A percentile compares a stretch with the other conserved stretches of the same genome.
phyloP scores from a whole-genome alignment of 305 asterid genomes.

The Fraxinus albicans region DNA sequence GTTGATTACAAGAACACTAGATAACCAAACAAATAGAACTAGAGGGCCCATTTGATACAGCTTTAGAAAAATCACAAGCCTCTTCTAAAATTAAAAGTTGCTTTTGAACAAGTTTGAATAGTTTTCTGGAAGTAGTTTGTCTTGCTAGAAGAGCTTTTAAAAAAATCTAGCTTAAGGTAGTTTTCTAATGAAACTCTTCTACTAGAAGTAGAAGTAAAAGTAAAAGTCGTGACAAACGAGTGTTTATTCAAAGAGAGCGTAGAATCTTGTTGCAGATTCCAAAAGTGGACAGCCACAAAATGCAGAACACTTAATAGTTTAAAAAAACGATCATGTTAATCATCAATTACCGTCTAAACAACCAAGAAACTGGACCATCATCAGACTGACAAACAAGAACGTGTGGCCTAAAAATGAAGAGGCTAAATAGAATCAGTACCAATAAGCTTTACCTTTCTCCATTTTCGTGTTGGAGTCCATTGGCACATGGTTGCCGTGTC shows the following conservation, averaged over 20 bases:
- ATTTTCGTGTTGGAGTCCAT: conserved; percentile 16
- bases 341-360: neutral
- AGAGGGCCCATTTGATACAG: too few species aligned
- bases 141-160: neutral
- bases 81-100: too few species aligned
- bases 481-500: conserved; percentile 3
- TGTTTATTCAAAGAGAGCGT: neutral
- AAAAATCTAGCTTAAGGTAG: too few species aligned
- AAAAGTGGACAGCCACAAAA: neutral
- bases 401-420: neutral
- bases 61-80: neutral
- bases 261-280: neutral
- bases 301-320: neutral
- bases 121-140: too few species aligned
- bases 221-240: neutral
- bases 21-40: neutral
- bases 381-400: neutral
- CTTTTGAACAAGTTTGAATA: too few species aligned
- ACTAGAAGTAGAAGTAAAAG: neutral
- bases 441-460: neutral
- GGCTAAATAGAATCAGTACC: neutral
- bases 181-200: neutral
- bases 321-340: neutral
- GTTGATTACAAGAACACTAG: neutral
- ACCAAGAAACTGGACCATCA: neutral